Evolutionary conservation across 192 early-diverging fungal species (phyloP), one percentile per base, ranked within the genome.

Genomic region (Kappamyces sp.): DNA sequence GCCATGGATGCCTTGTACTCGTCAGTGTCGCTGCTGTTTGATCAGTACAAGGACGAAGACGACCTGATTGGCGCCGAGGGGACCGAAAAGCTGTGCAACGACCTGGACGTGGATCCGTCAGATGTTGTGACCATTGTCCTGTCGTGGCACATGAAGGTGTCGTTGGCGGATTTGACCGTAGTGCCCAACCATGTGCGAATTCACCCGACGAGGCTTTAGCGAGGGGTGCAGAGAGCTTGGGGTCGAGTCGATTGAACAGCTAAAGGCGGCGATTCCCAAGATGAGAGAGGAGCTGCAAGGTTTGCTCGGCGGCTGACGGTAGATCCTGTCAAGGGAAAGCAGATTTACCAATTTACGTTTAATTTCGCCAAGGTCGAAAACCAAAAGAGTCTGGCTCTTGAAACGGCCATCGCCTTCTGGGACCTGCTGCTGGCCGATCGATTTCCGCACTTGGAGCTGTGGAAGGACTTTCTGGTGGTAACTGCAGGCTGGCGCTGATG

Each of bases 311-410:
- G 8, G 79, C 87, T 54, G 54, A 57, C 15, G 33, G 22, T 57
- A 34, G 9, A 12, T 30, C 73, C 78, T 8, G 51, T 29, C 29
- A 72, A 42, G 45, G 87, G 87, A 49, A 83, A 75, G 62, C 79
- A 88, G 33, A 71, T 91, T 37, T 91, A 91, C 54, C 62, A 75
- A 14, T 91, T 81, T 71, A 73, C 88, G 5, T 91, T 91, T 62
- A 64, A 73, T n/a, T 88, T 90, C 69, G 90, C 85, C 2, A 51
- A 73, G 50, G 53, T 65, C 47, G 81, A 82, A 34, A 78, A 75
- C 49, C 90, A 91, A 74, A 87, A 86, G 73, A 85, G 81, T 67
- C 63, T 91, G 50, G 71, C 85, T 88, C 75, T 88, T 46, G 89
- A 87, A n/a, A 76, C 78, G 2, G 89, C 89, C 8, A 69, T 86